These are phyloP conservation scores for Hymenoscyphus infarciens DNA, from an alignment of 2,329 filamentous ascomycete species.

Conservation along the genomic window DNA sequence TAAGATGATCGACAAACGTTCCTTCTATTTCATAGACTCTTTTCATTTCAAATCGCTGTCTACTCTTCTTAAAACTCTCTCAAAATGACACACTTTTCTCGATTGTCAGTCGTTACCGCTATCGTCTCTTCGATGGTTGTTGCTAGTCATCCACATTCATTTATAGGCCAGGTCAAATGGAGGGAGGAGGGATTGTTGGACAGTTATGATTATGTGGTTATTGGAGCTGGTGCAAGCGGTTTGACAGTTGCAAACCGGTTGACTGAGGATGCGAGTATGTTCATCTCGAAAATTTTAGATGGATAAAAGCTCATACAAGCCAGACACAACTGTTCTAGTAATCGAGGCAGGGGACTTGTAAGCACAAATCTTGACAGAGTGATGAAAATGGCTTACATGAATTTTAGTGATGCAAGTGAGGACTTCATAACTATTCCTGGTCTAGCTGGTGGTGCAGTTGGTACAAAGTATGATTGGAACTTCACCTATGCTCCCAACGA, in stretches of 20 bases:
- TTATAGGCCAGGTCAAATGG: neutral
- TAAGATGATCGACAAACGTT: neutral
- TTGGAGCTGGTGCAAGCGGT: conserved; percentile 2
- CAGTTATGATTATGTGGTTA: conserved; percentile 7
- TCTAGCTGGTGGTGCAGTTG: neutral
- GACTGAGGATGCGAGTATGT: conserved; percentile 1
- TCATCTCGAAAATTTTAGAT: neutral
- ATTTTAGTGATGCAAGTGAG: neutral
- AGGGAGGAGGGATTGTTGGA: neutral
- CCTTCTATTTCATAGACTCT: neutral
- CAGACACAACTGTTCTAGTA: conserved; percentile 1
- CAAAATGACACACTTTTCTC: neutral
- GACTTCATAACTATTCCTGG: neutral
- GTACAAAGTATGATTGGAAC: conserved; percentile 2
- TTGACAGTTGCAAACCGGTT: conserved; percentile 6
- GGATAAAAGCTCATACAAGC: neutral
- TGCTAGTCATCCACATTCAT: neutral
- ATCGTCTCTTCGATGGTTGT: neutral
- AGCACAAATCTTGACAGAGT: neutral
- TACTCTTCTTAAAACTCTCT: neutral
- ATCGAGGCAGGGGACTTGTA: conserved; percentile 4
- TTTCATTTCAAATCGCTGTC: neutral
- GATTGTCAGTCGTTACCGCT: neutral
- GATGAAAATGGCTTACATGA: neutral
- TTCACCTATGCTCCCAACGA: neutral